Percentiles rank a stretch among this genome's conserved stretches.
Conservation (phyloP, 176 grass and related monocot genomes). For the Pontederia paniculata region DNA sequence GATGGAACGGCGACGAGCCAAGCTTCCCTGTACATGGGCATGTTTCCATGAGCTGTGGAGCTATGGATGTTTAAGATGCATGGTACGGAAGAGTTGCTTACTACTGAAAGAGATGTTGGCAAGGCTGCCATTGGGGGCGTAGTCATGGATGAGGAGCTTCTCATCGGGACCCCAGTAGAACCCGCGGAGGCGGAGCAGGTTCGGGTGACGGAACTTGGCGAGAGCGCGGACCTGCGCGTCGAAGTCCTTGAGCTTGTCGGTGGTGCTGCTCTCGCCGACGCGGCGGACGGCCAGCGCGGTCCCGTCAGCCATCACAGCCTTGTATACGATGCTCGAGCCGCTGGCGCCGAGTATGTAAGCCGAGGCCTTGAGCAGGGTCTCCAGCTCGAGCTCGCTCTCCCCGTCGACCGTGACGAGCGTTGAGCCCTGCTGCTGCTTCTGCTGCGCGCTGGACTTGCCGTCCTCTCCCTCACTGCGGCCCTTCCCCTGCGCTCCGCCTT, state of each 20-base stretch:
- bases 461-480: constrained; percentile 1
- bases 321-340: constrained; percentile 6
- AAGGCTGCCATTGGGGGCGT: constrained; percentile 12
- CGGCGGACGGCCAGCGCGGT: constrained; percentile 10
- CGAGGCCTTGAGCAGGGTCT: constrained; percentile 10
- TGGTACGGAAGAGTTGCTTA: not conserved
- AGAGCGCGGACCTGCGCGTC: not conserved
- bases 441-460: not conserved
- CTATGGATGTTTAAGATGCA: not conserved
- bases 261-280: constrained; percentile 3
- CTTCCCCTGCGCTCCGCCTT: not conserved
- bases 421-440: not conserved
- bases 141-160: constrained; percentile 17
- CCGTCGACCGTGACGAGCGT: constrained; percentile 3
- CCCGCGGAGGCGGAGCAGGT: constrained; percentile 8
- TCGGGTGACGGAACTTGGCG: constrained; percentile 9
- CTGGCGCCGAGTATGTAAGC: constrained; percentile 8
- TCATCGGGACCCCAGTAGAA: constrained; percentile 17
- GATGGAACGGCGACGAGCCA: constrained; percentile 12
- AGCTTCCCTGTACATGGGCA: not conserved
- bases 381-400: not conserved
- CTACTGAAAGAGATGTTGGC: constrained; percentile 15
- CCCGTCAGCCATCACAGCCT: constrained; percentile 9
- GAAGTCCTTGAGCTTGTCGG: constrained; percentile 14
- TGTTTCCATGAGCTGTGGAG: not conserved